Evolutionary conservation across 331 rosid genomes (phyloP), one percentile per base, ranked within the genome.

Genomic region (Pyrus hybrid): DNA sequence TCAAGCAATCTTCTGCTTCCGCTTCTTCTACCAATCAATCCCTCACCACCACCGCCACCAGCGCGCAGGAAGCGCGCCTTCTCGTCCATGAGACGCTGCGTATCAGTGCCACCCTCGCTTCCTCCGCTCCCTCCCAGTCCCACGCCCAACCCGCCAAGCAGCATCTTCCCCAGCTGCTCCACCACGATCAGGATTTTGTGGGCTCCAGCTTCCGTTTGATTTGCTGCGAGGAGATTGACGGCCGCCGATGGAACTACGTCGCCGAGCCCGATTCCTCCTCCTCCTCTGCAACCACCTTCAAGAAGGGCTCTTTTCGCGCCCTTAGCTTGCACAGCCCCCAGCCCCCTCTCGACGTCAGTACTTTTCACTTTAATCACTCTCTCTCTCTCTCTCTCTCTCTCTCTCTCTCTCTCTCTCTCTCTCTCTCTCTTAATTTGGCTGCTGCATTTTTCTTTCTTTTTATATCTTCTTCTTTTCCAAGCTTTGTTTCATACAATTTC

Each of bases 151-250:
- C 43, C 68, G 7, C 23, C 23, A 63, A 18, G 13, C 75, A 35
- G 30, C 67, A 49, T 7, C 56, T 32, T 23, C 57, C 20, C 5
- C 45, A 65, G 70, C 68, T 35, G 58, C 76, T 60, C 47, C 47
- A 33, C 29, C 74, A 10, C 33, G 81, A 25, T 29, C 80, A 67
- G 37, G 83, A 87, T n/a, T 87, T 84, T 41, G 70, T 90, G 14
- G 80, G 78, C 75, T 85, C 94, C 22, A 77, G 80, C 67, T 70
- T 85, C 67, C 63, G 87, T 37, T 80, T 85, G 81, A 89, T 95
- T 57, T 95, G 99, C 86, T 90, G 87, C 79, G 99, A 95, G 80
- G 93, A 92, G 82, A 70, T 95, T 58, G 92, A 89, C 45, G 96
- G 99, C 23, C 93, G 96, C 18, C 73, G 88, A 47, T 89, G 93